A percentile compares a stretch with the other conserved stretches of the same genome.
Conservation (phyloP, 768 basidiomycete genomes). For the Floccularia luteovirens region DNA sequence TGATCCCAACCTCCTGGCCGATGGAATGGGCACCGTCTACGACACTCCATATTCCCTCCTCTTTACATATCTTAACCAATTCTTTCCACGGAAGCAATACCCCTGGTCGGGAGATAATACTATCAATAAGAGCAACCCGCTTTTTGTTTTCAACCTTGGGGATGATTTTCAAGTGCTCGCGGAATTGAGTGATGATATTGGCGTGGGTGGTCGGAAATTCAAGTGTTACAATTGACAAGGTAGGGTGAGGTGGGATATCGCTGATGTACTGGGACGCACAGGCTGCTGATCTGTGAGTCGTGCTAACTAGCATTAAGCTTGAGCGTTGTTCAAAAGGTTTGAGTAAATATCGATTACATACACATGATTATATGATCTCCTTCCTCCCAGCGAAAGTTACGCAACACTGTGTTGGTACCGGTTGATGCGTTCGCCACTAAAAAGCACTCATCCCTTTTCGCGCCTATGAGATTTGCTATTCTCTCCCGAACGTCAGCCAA, state of each 20-base stretch:
- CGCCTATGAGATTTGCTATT: conserved; percentile 43
- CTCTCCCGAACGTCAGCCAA: conserved; percentile 30
- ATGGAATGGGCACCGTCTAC: conserved; percentile 80
- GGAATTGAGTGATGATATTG: conserved; percentile 24
- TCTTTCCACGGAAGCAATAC: conserved; percentile 71
- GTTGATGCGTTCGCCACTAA: conserved; percentile 47
- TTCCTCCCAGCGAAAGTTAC: conserved; percentile 53
- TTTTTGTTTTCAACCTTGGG: not conserved
- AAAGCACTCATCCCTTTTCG: conserved; percentile 36
- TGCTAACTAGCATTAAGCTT: conserved; percentile 10
- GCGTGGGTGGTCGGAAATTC: conserved; percentile 41
- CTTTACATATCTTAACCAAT: conserved; percentile 55
- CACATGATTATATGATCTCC: conserved; percentile 57
- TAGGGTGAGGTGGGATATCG: conserved; percentile 45
- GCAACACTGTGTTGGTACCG: conserved; percentile 52
- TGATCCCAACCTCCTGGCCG: conserved; percentile 63
- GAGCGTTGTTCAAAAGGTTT: not conserved
- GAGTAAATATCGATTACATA: conserved; percentile 14
- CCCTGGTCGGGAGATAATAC: conserved; percentile 59
- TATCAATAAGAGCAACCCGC: conserved; percentile 67
- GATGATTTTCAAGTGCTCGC: not conserved
- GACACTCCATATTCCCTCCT: conserved; percentile 55
- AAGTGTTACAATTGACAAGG: conserved; percentile 33
- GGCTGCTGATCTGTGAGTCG: conserved; percentile 42
- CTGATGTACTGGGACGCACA: conserved; percentile 40